These are phyloP conservation scores for Curvularia sp. DNA, from an alignment of 2,329 filamentous ascomycete genomes.

Conservation along the genomic window DNA sequence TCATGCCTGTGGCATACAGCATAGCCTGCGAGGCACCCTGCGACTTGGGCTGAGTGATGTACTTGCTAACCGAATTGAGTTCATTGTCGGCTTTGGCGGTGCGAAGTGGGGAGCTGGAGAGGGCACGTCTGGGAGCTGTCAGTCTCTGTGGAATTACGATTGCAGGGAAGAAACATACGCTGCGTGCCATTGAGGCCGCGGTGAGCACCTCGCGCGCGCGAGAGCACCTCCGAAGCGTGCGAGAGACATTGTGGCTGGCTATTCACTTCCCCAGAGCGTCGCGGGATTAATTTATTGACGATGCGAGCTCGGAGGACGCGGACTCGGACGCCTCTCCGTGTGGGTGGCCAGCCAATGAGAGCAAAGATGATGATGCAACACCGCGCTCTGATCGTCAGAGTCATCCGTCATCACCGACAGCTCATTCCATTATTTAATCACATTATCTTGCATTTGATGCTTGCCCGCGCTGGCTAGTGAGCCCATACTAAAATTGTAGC, in stretches of 20 bases:
- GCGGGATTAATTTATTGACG: conserved; percentile 38
- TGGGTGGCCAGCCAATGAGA: conserved; percentile 31
- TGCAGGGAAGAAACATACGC: conserved; percentile 29
- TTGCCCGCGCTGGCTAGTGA: neutral
- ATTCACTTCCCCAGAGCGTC: conserved; percentile 23
- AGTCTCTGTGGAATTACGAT: conserved; percentile 16
- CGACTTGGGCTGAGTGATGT: conserved; percentile 95
- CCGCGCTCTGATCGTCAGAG: neutral
- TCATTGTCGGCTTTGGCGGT: conserved; percentile 44
- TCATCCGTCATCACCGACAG: neutral
- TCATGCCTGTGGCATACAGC: conserved; percentile 93
- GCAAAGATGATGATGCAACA: conserved; percentile 20
- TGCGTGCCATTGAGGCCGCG: conserved; percentile 43
- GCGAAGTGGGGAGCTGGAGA: conserved; percentile 45
- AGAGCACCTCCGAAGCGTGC: conserved; percentile 46
- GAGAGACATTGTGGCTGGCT: conserved; percentile 43
- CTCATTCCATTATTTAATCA: neutral
- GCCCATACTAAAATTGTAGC: neutral
- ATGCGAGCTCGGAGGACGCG: conserved; percentile 32
- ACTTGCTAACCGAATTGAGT: conserved; percentile 78
- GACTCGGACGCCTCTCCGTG: conserved; percentile 21
- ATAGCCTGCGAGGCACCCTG: conserved; percentile 99
- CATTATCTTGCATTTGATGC: neutral
- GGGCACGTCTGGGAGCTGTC: conserved; percentile 41
- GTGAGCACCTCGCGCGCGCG: conserved; percentile 41